A percentile compares a stretch with the other conserved stretches of the same genome.
Evolutionary conservation across 306 rosid genomes (phyloP).

Genomic region (Crotalaria pallida): DNA sequence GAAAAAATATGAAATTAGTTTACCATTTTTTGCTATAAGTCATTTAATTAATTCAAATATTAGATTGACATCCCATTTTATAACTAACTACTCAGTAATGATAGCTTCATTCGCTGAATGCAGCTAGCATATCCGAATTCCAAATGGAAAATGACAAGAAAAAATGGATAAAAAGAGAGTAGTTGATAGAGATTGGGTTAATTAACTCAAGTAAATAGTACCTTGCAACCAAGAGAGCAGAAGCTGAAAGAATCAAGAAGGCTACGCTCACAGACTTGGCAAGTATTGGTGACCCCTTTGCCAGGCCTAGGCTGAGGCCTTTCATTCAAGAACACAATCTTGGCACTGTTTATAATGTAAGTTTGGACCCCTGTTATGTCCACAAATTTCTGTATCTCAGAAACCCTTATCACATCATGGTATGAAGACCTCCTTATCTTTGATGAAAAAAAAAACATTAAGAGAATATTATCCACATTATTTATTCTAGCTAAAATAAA

Average conservation of each 20-base stretch:
- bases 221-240: constrained; percentile 78
- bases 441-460: background rate
- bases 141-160: too few species aligned
- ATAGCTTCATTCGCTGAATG: too few species aligned
- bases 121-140: too few species aligned
- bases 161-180: background rate
- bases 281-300: constrained; percentile 57
- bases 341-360: constrained; percentile 62
- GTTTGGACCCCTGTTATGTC: constrained; percentile 61
- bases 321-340: constrained; percentile 63
- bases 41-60: background rate
- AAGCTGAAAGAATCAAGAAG: constrained; percentile 62
- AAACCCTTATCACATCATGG: constrained; percentile 73
- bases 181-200: background rate
- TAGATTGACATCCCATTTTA: background rate
- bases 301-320: constrained; percentile 68
- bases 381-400: constrained; percentile 61
- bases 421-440: constrained; percentile 74
- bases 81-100: too few species aligned
- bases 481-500: background rate
- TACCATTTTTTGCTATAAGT: background rate
- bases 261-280: constrained; percentile 51
- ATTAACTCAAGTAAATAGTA: background rate
- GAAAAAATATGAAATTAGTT: background rate
- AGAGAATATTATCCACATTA: background rate